Percentiles rank a stretch among this genome's conserved stretches.
Conservation (phyloP, 2,329 filamentous ascomycete species). For the Pyrenophora graminea region DNA sequence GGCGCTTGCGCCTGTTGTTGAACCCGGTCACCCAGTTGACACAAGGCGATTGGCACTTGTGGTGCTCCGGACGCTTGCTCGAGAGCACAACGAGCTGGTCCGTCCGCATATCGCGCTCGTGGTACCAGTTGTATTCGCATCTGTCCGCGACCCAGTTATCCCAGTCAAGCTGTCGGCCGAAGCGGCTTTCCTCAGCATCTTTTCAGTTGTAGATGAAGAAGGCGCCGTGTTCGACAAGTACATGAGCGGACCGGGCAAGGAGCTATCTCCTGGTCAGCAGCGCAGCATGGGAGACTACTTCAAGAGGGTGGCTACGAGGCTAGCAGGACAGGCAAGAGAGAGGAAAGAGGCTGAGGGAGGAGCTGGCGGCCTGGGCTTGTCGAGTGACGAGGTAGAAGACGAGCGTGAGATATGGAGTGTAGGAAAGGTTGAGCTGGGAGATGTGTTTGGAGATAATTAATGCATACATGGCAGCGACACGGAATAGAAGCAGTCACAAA, state of each 20-base stretch:
- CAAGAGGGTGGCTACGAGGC: slow-evolving; percentile 82
- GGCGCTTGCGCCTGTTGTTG: slow-evolving; percentile 72
- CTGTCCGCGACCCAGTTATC: slow-evolving; percentile 88
- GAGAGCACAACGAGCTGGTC: slow-evolving; percentile 77
- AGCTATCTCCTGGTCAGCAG: slow-evolving; percentile 73
- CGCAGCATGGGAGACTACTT: slow-evolving; percentile 96
- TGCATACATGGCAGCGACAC: neutral
- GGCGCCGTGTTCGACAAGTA: slow-evolving; percentile 88
- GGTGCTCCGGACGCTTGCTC: slow-evolving; percentile 80
- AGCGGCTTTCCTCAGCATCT: slow-evolving; percentile 88
- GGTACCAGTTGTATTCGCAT: slow-evolving; percentile 83
- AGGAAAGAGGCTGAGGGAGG: slow-evolving; percentile 90
- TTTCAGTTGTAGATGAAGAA: slow-evolving; percentile 87
- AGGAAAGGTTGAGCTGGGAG: slow-evolving; percentile 82
- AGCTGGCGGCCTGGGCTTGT: slow-evolving; percentile 79
- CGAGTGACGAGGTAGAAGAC: slow-evolving; percentile 90
- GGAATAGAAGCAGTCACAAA: slow-evolving; percentile 6
- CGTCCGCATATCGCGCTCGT: slow-evolving; percentile 80
- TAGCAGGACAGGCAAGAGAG: slow-evolving; percentile 87
- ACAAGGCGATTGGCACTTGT: slow-evolving; percentile 85
- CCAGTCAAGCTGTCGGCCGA: slow-evolving; percentile 95
- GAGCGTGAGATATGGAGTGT: slow-evolving; percentile 96
- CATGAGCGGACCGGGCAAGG: slow-evolving; percentile 68
- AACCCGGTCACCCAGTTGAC: slow-evolving; percentile 78
- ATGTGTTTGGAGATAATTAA: slow-evolving; percentile 46